Conservation (phyloP, 2,329 filamentous ascomycete genomes). For the Trichoderma harzianum region DNA sequence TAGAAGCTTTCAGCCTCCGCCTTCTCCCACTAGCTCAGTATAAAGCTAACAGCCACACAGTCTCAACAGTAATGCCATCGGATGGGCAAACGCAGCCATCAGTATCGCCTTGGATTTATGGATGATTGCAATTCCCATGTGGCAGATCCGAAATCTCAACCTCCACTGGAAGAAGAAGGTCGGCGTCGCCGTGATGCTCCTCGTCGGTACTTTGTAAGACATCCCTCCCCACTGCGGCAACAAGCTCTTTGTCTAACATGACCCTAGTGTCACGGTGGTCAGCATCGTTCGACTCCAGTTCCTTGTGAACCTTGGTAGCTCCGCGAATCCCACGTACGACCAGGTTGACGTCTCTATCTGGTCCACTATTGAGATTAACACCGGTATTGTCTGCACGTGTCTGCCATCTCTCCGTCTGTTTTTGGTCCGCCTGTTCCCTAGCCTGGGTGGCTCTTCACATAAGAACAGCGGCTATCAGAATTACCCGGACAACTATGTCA, state of each 20-base stretch:
- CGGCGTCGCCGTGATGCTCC: conserved; percentile 42
- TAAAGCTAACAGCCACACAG: conserved; percentile 32
- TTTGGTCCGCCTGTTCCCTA: conserved; percentile 22
- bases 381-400: conserved; percentile 36
- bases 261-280: conserved; percentile 30
- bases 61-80: conserved; percentile 38
- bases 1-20: background rate
- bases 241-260: background rate
- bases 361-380: conserved; percentile 35
- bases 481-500: background rate
- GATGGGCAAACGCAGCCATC: conserved; percentile 41
- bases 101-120: conserved; percentile 42
- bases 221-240: background rate
- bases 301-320: conserved; percentile 28
- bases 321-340: conserved; percentile 31
- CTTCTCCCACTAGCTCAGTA: conserved; percentile 15
- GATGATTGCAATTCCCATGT: conserved; percentile 42
- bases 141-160: conserved; percentile 34
- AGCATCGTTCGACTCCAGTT: conserved; percentile 31
- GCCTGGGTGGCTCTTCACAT: background rate
- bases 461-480: conserved; percentile 5
- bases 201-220: conserved; percentile 39
- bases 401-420: conserved; percentile 32
- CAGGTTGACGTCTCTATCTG: conserved; percentile 31
- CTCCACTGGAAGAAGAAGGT: conserved; percentile 42